Conservation (phyloP, 2,329 filamentous ascomycete species). For the Bipolaris bicolor region DNA sequence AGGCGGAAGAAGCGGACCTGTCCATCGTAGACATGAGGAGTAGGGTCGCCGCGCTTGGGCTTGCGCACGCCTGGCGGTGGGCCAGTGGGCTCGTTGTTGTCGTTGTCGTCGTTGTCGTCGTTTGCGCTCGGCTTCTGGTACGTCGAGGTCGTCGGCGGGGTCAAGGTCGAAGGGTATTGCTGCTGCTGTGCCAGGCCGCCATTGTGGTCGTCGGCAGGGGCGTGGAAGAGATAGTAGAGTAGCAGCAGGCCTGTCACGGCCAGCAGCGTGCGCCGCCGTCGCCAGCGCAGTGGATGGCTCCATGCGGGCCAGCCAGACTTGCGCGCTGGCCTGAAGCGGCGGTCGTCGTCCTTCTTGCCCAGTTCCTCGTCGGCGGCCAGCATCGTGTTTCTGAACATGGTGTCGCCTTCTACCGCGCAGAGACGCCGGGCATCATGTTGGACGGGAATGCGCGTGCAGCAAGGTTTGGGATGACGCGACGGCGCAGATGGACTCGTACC, state of each 20-base stretch:
- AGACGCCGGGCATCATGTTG: conserved; percentile 32
- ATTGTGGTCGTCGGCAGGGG: conserved; percentile 6
- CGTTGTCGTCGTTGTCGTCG: not conserved
- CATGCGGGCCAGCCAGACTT: conserved; percentile 34
- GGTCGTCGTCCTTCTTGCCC: conserved; percentile 70
- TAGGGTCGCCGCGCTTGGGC: conserved; percentile 22
- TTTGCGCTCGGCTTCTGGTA: conserved; percentile 15
- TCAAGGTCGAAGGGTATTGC: conserved; percentile 3
- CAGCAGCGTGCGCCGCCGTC: conserved; percentile 57
- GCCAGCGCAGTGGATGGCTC: conserved; percentile 48
- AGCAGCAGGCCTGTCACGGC: conserved; percentile 51
- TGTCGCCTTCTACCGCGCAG: conserved; percentile 36
- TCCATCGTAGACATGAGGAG: conserved; percentile 64
- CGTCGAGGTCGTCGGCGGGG: conserved; percentile 13
- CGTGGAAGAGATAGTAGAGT: conserved; percentile 68
- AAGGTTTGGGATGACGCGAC: not conserved
- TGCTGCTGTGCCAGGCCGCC: too few relatives aligned
- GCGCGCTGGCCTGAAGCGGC: conserved; percentile 50
- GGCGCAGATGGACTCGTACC: not conserved
- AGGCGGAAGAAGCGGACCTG: conserved; percentile 72
- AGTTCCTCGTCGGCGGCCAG: conserved; percentile 66
- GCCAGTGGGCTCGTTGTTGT: conserved; percentile 29
- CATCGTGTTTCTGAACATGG: conserved; percentile 50
- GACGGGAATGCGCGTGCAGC: conserved; percentile 8
- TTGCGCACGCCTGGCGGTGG: conserved; percentile 34